Base-by-base conservation (phyloP, 345 rosid species). In the Rhodamnia rubescens region DNA sequence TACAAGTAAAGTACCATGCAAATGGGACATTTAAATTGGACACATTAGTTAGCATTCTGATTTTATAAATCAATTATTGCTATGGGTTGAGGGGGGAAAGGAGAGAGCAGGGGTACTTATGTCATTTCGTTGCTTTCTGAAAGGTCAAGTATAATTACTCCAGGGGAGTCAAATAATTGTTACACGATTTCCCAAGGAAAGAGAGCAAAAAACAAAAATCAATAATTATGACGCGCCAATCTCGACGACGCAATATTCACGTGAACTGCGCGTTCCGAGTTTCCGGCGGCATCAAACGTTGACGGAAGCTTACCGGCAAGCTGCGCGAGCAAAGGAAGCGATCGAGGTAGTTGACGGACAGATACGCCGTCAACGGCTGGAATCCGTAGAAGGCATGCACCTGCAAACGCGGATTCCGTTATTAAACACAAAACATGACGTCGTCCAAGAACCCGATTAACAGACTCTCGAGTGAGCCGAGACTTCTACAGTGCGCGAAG, bases 341-440 rank as follows among this genome's bases (percentile, higher is more conserved):
- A 81, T 97, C 99, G 89, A 97, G 83, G 90, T 97, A 97, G 92
- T 97, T 97, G 86, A 97, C 96, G 93, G 99, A 88, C 87, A 97
- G 96, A 88, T 96, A 96, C 88, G 97, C 98, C 95, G 99, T 97
- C 58, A 97, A 83, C 36, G 98, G 98, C 90, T 88, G 98, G 88
- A 97, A 96, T 69, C 89, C 92, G 86, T 91, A 90, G 86, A 87
- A 92, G 29, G 95, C 92, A 85, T 93, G 96, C 82, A 93, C 98
- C 99, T 97, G 80, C 80, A 42, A 42, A 36, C 80, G 26, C 47
- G 47, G 13, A 69, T 4, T 9, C 21, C 47, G 47, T 18, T 22
- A 44, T 69, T 36, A 69, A 36, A 69, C 22, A 40, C 90, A 80
- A 90, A 81, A 83, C 87, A 58, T 74, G 87, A 74, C 83, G 87